Percentiles rank a stretch among this genome's conserved stretches.
Evolutionary conservation across 192 early-diverging fungal genomes (phyloP).

Genomic region (Coemansia reversa): DNA sequence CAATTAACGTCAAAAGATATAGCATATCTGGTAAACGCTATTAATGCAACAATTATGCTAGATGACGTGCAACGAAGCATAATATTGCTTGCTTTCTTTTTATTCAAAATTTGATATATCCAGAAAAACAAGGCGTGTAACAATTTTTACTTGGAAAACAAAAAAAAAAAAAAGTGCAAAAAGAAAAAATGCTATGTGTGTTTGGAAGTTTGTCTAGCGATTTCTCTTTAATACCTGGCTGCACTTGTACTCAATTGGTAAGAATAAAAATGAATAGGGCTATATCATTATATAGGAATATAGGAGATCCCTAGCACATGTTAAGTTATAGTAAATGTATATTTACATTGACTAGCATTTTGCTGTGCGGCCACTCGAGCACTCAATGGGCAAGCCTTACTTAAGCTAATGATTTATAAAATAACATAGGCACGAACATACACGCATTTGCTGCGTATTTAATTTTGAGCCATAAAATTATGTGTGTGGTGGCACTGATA

Average conservation of each 20-base stretch:
- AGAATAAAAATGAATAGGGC: background rate
- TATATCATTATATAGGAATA: background rate
- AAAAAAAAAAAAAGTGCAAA: background rate
- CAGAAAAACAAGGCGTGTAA: background rate
- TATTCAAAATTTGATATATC: background rate
- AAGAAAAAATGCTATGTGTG: background rate
- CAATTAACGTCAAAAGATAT: conserved; percentile 39
- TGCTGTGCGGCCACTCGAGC: background rate
- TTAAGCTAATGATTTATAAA: background rate
- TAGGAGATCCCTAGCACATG: background rate
- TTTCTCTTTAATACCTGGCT: background rate
- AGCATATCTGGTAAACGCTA: conserved; percentile 1
- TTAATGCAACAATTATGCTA: background rate
- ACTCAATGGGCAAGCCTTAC: background rate
- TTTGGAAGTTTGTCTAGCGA: background rate
- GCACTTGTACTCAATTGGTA: background rate
- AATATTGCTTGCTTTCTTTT: background rate
- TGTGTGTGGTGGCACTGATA: background rate
- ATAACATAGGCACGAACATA: background rate
- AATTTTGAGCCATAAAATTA: background rate
- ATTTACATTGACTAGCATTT: background rate
- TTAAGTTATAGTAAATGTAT: background rate
- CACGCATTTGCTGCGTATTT: background rate
- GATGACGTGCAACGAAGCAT: background rate
- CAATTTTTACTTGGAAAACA: background rate